Conservation (phyloP, 2,329 filamentous ascomycete genomes). For the Aureobasidium sp. region DNA sequence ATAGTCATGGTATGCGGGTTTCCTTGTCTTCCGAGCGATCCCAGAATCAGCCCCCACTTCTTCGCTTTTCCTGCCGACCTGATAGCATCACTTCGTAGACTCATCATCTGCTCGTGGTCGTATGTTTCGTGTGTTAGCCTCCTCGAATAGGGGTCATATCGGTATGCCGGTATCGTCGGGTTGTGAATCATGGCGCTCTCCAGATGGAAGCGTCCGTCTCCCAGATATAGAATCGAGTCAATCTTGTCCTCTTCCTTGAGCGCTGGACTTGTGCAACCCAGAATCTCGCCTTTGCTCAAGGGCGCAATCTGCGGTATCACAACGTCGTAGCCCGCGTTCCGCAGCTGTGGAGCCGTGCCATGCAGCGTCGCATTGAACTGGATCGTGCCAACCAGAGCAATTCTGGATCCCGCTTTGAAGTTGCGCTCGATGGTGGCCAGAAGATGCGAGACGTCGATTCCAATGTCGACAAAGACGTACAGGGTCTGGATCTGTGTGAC, state of each 20-base stretch:
- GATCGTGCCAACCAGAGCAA: slow-evolving; percentile 92
- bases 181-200: slow-evolving; percentile 99
- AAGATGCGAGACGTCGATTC: slow-evolving; percentile 83
- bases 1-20: slow-evolving; percentile 87
- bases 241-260: slow-evolving; percentile 49
- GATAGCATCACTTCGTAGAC: slow-evolving; percentile 69
- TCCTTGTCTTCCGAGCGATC: slow-evolving; percentile 84
- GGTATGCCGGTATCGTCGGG: slow-evolving; percentile 78
- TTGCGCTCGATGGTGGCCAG: slow-evolving; percentile 81
- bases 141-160: slow-evolving; percentile 93
- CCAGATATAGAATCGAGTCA: slow-evolving; percentile 78
- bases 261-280: slow-evolving; percentile 89
- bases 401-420: slow-evolving; percentile 73
- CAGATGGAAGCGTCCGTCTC: slow-evolving; percentile 89
- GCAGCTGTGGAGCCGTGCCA: slow-evolving; percentile 66
- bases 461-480: slow-evolving; percentile 97
- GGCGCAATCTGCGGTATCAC: slow-evolving; percentile 88
- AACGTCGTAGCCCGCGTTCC: slow-evolving; percentile 75
- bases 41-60: slow-evolving; percentile 93
- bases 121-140: slow-evolving; percentile 88
- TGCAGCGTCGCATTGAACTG: slow-evolving; percentile 98
- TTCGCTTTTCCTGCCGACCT: slow-evolving; percentile 62
- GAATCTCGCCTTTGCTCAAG: slow-evolving; percentile 86
- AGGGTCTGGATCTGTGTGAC: slow-evolving; percentile 95
- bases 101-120: slow-evolving; percentile 83